Base-by-base conservation (phyloP, 2,329 filamentous ascomycete species). In the Parascedosporium putredinis region DNA sequence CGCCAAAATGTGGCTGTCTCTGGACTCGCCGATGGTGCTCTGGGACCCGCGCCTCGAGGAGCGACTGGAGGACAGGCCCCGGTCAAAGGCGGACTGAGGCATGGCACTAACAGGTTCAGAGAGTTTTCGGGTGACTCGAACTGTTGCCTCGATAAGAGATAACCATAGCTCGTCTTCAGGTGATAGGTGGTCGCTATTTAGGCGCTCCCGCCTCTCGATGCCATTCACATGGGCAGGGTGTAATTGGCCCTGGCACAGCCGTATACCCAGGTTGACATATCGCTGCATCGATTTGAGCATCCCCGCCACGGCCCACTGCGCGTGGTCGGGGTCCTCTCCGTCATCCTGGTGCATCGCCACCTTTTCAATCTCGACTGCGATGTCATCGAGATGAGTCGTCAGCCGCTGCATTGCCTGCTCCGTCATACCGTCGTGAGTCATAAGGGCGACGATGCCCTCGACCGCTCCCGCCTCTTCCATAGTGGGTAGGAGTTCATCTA, bases 381-480 rank as follows among this genome's bases (percentile, higher is more conserved):
- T 72, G 1, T 84, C 90, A 33, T 76, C 74, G 23, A 98, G 67
- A 60, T 98, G 91, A 56, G 75, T 78, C n/a, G 88, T 78, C 20
- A 98, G 75, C 45, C 93, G 81, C 50, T 82, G 76, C 84, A 98
- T 95, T 5, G 89, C 93, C 57, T 84, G 78, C 53, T 79, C 78
- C 10, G 91, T 76, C 59, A 93, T 81, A 0, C 94, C 93, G 61
- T 96, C 89, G 52, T 88, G 80, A 34, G 88, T 88, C 75, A 98
- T 85, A 8, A 98, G 73, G 2, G 95, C 81, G 5, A 98, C 87
- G 1, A 89, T 91, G 4, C 90, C 94, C 68, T 98, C 93, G 43
- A 98, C 81, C 4, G 93, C 87, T 1, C 90, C 90, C 38, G 83
- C 89, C 54, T 85, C 79, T 64, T 98, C 94, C 74, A 98, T 88